A percentile compares a stretch with the other conserved stretches of the same genome.
These are phyloP conservation scores for Drosera capensis DNA, from an alignment of 148 eudicot genomes.

Conservation along the genomic window DNA sequence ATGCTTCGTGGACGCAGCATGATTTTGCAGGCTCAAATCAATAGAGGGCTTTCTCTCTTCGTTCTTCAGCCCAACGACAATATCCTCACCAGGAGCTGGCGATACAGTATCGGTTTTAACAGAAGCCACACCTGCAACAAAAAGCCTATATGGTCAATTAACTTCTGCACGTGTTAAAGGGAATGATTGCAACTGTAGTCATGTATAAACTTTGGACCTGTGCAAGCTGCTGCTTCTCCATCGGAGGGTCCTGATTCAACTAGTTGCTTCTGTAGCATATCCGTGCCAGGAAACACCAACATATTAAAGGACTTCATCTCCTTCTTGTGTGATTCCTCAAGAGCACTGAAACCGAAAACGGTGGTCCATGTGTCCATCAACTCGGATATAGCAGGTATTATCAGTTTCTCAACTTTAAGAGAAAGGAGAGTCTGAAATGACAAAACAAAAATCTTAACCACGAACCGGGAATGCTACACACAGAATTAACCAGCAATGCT, in stretches of 20 bases:
- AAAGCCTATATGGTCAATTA: background rate
- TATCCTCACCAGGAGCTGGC: conserved; percentile 12
- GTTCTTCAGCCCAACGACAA: conserved; percentile 5
- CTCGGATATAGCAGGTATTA: conserved; percentile 90
- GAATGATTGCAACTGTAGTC: background rate
- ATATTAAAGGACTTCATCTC: conserved; percentile 65
- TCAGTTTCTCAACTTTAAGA: conserved; percentile 60
- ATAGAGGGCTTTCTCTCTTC: conserved; percentile 11
- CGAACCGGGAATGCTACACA: background rate
- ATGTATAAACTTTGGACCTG: conserved; percentile 11
- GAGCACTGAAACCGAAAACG: conserved; percentile 56
- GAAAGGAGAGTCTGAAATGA: conserved; percentile 51
- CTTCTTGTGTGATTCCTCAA: conserved; percentile 46
- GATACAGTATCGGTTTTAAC: conserved; percentile 8
- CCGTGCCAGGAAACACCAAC: conserved; percentile 92
- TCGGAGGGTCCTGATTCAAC: conserved; percentile 20
- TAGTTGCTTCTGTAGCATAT: conserved; percentile 72
- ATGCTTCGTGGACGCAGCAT: conserved; percentile 14
- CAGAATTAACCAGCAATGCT: conserved; percentile 4
- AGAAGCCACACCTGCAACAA: conserved; percentile 14
- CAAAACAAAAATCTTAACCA: too few relatives aligned
- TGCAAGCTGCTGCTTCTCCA: conserved; percentile 15
- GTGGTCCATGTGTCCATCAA: conserved; percentile 85
- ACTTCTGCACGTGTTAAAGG: too few relatives aligned
- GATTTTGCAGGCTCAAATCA: conserved; percentile 13